These are phyloP conservation scores for Malus fusca DNA, from an alignment of 306 rosid genomes.

Conservation along the genomic window DNA sequence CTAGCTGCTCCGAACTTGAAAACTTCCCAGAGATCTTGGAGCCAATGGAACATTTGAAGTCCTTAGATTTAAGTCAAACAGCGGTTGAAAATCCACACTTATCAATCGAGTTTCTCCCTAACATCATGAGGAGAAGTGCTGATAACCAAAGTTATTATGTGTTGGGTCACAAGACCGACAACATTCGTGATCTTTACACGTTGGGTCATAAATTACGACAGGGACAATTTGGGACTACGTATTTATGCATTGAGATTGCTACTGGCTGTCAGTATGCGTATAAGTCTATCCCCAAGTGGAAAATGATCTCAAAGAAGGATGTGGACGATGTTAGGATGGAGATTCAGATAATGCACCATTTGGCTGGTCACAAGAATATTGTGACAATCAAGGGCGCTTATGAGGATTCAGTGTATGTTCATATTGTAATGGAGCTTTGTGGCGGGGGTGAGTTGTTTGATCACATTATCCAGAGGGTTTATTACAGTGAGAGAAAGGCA, in stretches of 20 bases:
- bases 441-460: conserved; percentile 91
- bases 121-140: conserved; percentile 52
- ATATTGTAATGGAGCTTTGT: conserved; percentile 94
- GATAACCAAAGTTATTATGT: conserved; percentile 76
- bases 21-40: too few relatives aligned
- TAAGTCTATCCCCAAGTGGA: conserved; percentile 86
- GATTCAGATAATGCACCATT: conserved; percentile 96
- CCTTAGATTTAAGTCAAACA: too few relatives aligned
- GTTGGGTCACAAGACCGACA: conserved; percentile 81
- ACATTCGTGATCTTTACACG: conserved; percentile 75
- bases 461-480: conserved; percentile 88
- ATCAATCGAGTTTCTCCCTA: not conserved
- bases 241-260: conserved; percentile 55
- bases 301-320: conserved; percentile 81
- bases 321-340: conserved; percentile 87
- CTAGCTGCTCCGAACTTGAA: too few relatives aligned
- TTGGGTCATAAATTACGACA: conserved; percentile 83
- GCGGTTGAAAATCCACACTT: too few relatives aligned
- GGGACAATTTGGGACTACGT: conserved; percentile 91
- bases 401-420: conserved; percentile 80
- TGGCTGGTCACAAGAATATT: conserved; percentile 85
- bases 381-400: conserved; percentile 93
- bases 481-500: conserved; percentile 83
- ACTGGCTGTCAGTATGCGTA: conserved; percentile 66
- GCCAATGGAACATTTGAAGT: too few relatives aligned